A percentile compares a stretch with the other conserved stretches of the same genome.
phyloP scores from a whole-genome alignment of 306 rosid species.

The Cicer judaicum region DNA sequence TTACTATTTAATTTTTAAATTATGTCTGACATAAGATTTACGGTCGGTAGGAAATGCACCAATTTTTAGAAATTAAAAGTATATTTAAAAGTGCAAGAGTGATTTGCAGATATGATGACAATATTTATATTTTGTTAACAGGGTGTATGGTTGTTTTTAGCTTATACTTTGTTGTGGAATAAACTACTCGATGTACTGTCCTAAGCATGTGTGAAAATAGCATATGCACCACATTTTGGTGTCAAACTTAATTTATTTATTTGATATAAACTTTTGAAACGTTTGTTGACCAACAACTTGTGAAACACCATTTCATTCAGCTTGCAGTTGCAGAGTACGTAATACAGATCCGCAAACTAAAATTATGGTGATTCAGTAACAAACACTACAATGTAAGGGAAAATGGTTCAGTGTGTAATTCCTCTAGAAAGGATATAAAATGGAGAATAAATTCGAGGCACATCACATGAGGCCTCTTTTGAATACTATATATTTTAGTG shows the following conservation, averaged over 20 bases:
- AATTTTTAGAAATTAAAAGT: slow-evolving; percentile 3
- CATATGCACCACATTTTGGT: neutral
- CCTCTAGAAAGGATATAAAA: slow-evolving; percentile 3
- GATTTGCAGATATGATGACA: neutral
- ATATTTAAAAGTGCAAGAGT: neutral
- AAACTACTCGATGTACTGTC: neutral
- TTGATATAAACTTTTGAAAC: neutral
- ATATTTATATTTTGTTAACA: neutral
- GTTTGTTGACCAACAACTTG: neutral
- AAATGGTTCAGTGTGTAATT: neutral
- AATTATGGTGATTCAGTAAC: slow-evolving; percentile 25
- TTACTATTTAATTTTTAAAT: neutral
- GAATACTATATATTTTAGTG: neutral
- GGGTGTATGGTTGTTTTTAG: slow-evolving; percentile 13
- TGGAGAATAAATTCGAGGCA: slow-evolving; percentile 15
- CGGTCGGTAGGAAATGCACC: slow-evolving; percentile 23
- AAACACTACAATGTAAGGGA: slow-evolving; percentile 30
- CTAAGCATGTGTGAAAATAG: slow-evolving; percentile 22
- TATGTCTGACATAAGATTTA: neutral
- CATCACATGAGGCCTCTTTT: neutral
- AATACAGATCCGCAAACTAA: neutral
- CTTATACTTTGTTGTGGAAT: neutral
- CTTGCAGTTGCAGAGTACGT: neutral
- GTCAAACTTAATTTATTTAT: neutral
- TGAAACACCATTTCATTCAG: neutral